phyloP scores from a whole-genome alignment of 306 rosid species.

The Cucurbita argyrosperma region DNA sequence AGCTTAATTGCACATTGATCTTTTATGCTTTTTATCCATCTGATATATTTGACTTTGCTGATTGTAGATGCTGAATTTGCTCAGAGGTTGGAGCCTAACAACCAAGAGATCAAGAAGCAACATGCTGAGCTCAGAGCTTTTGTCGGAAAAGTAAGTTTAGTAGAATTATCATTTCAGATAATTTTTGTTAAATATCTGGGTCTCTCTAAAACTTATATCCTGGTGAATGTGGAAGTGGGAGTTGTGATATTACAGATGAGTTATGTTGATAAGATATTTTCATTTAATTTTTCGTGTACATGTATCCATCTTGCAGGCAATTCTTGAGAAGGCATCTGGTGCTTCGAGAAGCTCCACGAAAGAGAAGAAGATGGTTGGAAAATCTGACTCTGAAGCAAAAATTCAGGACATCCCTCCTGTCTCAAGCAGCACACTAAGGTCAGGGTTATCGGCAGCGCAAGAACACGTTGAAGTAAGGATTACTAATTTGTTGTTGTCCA shows the following conservation, averaged over 20 bases:
- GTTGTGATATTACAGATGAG: background rate
- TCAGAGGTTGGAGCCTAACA: conserved; percentile 79
- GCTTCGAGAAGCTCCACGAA: conserved; percentile 32
- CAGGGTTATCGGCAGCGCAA: conserved; percentile 24
- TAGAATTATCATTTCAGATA: background rate
- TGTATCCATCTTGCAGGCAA: conserved; percentile 20
- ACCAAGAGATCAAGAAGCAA: conserved; percentile 88
- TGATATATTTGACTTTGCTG: conserved; percentile 23
- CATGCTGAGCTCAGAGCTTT: conserved; percentile 62
- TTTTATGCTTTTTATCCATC: conserved; percentile 15
- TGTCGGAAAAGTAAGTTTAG: conserved; percentile 55
- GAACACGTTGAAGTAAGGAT: conserved; percentile 33
- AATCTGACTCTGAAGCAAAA: conserved; percentile 27
- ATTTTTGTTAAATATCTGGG: background rate
- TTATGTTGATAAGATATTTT: background rate
- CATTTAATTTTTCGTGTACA: background rate
- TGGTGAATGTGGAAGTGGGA: background rate
- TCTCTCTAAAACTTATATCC: background rate
- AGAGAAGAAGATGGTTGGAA: conserved; percentile 28
- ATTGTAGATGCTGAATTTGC: conserved; percentile 87
- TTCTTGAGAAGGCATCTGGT: conserved; percentile 48
- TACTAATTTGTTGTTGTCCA: background rate
- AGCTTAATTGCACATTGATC: background rate
- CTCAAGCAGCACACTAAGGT: conserved; percentile 22
- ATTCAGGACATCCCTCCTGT: conserved; percentile 22